Base-by-base conservation (phyloP, 352 stramenopile species). In the Pythium folliculosum region DNA sequence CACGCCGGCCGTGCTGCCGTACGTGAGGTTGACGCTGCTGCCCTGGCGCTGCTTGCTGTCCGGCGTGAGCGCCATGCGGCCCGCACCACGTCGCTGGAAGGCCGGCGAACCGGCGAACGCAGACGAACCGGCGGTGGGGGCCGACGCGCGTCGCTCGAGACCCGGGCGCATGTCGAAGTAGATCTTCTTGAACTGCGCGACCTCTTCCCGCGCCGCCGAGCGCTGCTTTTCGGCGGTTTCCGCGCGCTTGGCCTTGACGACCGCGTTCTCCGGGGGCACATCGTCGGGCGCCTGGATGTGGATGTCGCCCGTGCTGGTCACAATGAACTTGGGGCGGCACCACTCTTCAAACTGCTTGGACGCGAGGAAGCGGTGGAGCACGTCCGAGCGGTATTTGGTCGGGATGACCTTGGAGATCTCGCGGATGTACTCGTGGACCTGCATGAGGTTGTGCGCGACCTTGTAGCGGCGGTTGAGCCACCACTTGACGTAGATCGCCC, bases 361-460 rank as follows among this genome's bases (percentile, higher is more conserved):
- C 30, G 72, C 61, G 16, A 69, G 52, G 19, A 82, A 54, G 1
- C 77, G 69, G 4, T 53, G 32, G 17, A 70, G 38, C 21, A 70
- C 63, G 17, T 53, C 51, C 52, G 77, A 65, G 5, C 76, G 73
- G 30, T 77, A 59, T 1, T 66, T 55, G 1, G 55, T 53, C 1
- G 76, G 72, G 38, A 86, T 76, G 1, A 61, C 71, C 0, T 61
- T 35, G 3, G 73, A 71, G 40, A 83, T 67, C n/a, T 78, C 71
- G 27, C 67, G 69, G 7, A 82, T 73, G 32, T 72, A 72, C 45
- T 86, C 69, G 54, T 80, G 75, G 1, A 80, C 73, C 61, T 76
- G 66, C 5, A 83, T 56, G 0, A 82, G 52, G 22, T 73, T 63
- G 3, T 63, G 43, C 17, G 66, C 68, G 3, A 58, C 51, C 9